Conservation (phyloP, 2,329 filamentous ascomycete species). For the Aspergillus tanneri region DNA sequence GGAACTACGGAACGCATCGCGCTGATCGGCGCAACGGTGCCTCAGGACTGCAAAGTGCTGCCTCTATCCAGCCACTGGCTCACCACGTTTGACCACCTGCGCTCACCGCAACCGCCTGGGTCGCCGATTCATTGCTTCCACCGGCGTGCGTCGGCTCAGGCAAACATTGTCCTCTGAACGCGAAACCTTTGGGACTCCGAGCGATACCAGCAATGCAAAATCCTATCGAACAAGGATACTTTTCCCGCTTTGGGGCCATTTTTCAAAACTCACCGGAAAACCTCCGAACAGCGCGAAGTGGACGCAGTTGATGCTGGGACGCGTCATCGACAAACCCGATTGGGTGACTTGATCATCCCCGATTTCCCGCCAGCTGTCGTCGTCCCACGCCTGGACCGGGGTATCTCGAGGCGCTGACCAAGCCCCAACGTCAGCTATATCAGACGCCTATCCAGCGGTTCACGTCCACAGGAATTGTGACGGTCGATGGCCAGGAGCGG, state of each 20-base stretch:
- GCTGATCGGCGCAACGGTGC: constrained; percentile 42
- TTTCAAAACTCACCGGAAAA: not conserved
- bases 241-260: constrained; percentile 2
- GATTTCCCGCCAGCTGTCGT: constrained; percentile 30
- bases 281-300: constrained; percentile 7
- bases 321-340: constrained; percentile 29
- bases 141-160: too few species aligned
- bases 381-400: constrained; percentile 48
- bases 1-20: constrained; percentile 28
- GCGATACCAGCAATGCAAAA: too few species aligned
- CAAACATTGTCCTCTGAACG: too few species aligned
- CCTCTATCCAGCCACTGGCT: constrained; percentile 41
- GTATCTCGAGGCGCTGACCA: constrained; percentile 60
- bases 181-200: constrained; percentile 28
- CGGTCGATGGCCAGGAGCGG: constrained; percentile 35
- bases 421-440: constrained; percentile 63
- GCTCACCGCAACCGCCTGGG: constrained; percentile 34
- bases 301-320: not conserved
- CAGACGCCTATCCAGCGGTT: constrained; percentile 52
- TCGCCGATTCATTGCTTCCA: constrained; percentile 31
- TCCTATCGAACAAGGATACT: too few species aligned
- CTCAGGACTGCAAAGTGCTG: constrained; percentile 44
- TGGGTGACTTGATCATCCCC: constrained; percentile 40
- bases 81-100: constrained; percentile 39
- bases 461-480: constrained; percentile 33